Percentiles rank a stretch among this genome's conserved stretches.
Evolutionary conservation across 225 moss, liverwort and hornwort species (phyloP).

Genomic region (Asterella californica): DNA sequence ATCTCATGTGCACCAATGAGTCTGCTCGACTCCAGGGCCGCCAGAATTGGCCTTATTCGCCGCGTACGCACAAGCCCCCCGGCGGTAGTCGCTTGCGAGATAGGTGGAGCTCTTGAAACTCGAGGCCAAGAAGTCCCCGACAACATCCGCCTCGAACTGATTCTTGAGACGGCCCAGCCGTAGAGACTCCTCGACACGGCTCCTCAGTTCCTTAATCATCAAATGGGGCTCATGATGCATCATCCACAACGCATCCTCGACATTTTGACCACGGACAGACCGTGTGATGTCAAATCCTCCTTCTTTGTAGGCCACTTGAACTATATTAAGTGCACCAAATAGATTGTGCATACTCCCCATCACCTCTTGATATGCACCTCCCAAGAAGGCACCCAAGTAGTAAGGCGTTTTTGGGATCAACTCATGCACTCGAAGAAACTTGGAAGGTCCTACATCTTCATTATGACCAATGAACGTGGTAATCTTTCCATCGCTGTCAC

Average conservation of each 20-base stretch:
- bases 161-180: conserved; percentile 37
- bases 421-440: conserved; percentile 57
- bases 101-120: conserved; percentile 81
- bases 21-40: conserved; percentile 21
- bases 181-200: conserved; percentile 53
- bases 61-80: conserved; percentile 35
- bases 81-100: conserved; percentile 31
- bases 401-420: conserved; percentile 58
- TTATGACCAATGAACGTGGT: conserved; percentile 70
- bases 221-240: conserved; percentile 69
- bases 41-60: conserved; percentile 35
- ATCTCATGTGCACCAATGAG: conserved; percentile 12
- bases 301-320: conserved; percentile 58
- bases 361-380: conserved; percentile 89
- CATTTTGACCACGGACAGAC: conserved; percentile 55
- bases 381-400: conserved; percentile 89
- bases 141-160: conserved; percentile 49
- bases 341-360: conserved; percentile 87
- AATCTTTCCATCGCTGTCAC: conserved; percentile 91
- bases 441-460: conserved; percentile 46
- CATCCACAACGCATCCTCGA: conserved; percentile 54
- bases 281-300: conserved; percentile 57
- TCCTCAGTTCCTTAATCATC: conserved; percentile 56
- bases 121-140: conserved; percentile 42
- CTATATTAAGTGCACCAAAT: conserved; percentile 74